Evolutionary conservation across 1,284 basidiomycete genomes (phyloP), one percentile per base, ranked within the genome.

Genomic region (Microbotryum lychnidis-dioicae): DNA sequence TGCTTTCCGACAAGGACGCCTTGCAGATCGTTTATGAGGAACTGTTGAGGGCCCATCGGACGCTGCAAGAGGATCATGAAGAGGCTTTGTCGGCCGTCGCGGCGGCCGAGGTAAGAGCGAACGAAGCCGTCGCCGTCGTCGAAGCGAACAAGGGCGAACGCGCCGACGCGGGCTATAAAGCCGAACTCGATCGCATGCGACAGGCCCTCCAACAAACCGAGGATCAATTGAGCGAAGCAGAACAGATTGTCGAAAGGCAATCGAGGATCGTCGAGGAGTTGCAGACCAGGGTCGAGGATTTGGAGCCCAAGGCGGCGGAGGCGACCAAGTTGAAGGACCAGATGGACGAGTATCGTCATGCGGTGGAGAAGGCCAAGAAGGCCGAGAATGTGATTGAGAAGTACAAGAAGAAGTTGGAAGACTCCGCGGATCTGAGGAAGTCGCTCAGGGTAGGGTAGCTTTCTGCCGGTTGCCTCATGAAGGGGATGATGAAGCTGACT

Each of bases 311-410:
- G 70, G 90, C 90, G 0, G 86, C 87, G 64, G 84, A 91, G 70
- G 85, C 86, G 2, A 80, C 78, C 6, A 83, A 82, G 67, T 79
- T 97, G 62, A 93, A 91, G 73, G 94, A 97, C 72, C 87, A 96
- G 75, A 80, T 97, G 1, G 94, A 98, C 72, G 94, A 97, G 87
- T 91, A 75, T 46, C 56, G 58, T 9, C 71, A 72, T 42, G 86
- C 89, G 5, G 87, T 89, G 4, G 94, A 97, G 70, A 88, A 86
- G 65, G 78, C 92, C 42, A 87, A 90, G 72, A 97, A 94, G 79
- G 88, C 86, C 7, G 94, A 97, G 75, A 94, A 94, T 71, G 92
- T 94, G 42, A 91, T 97, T 81, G 92, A 97, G 76, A 98, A 97
- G 76, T 96, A 97, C 78, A 94, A 94, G 80, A 94, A 91, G 81